These are phyloP conservation scores for Gracilariopsis chorda DNA, from an alignment of 23 red algal genomes.

Conservation along the genomic window DNA sequence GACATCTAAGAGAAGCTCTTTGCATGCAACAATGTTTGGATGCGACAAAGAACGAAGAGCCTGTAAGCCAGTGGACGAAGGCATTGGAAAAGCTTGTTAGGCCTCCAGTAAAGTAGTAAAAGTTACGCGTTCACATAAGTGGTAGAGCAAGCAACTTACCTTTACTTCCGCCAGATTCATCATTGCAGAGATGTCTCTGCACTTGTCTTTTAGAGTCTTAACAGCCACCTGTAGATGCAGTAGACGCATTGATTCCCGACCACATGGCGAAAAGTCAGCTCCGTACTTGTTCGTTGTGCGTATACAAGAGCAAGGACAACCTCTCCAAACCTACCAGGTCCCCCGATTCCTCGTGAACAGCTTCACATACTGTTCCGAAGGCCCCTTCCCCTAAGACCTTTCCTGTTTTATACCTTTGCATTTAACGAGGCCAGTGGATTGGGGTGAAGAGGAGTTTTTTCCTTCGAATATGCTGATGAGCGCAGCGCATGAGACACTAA, in stretches of 20 bases:
- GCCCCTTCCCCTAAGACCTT: constrained; percentile 38
- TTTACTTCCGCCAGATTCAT: constrained; percentile 38
- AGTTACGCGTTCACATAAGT: too few species aligned
- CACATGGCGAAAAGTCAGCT: too few species aligned
- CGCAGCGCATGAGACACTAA: too few species aligned
- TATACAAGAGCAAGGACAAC: neutral
- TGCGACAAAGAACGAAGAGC: constrained; percentile 34
- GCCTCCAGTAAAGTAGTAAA: neutral
- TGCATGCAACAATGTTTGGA: constrained; percentile 49
- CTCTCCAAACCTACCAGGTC: neutral
- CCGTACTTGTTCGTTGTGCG: too few species aligned
- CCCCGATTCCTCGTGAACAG: constrained; percentile 37
- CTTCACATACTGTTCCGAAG: constrained; percentile 37
- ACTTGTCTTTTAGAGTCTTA: constrained; percentile 60
- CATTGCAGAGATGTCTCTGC: constrained; percentile 31
- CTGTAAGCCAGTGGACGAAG: neutral
- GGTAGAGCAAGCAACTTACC: constrained; percentile 1
- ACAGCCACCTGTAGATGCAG: constrained; percentile 18
- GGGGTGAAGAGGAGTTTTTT: too few species aligned
- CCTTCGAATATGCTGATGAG: too few species aligned
- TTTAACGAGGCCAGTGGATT: too few species aligned
- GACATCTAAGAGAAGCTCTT: constrained; percentile 24
- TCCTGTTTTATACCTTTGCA: constrained; percentile 53
- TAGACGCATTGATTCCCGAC: too few species aligned
- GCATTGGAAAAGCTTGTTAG: neutral